Evolutionary conservation across 768 basidiomycete genomes (phyloP).

Genomic region (Tulasnella sp.): DNA sequence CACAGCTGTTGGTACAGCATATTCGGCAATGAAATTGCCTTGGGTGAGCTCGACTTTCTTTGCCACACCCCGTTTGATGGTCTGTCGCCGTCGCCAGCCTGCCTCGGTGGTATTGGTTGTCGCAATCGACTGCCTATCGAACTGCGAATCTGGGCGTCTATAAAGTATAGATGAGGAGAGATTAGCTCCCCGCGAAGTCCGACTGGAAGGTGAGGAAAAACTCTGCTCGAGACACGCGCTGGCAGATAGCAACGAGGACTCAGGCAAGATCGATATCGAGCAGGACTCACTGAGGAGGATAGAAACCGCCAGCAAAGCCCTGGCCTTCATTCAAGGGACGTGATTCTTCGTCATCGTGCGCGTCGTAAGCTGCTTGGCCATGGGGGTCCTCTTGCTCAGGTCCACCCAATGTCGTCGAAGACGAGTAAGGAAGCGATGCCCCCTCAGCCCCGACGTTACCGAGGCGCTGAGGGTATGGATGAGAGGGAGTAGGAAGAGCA

Average conservation of each 20-base stretch:
- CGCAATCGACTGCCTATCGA: conserved; percentile 41
- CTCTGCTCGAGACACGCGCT: conserved; percentile 9
- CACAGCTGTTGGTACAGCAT: conserved; percentile 78
- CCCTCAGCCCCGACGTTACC: background rate
- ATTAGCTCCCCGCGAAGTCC: conserved; percentile 4
- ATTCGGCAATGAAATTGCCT: conserved; percentile 88
- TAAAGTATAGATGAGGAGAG: conserved; percentile 11
- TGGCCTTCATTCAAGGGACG: conserved; percentile 59
- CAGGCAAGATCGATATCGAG: background rate
- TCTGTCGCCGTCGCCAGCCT: conserved; percentile 20
- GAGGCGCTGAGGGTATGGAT: background rate
- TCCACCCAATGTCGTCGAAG: conserved; percentile 8
- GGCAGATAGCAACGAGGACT: background rate
- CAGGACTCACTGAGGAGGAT: conserved; percentile 48
- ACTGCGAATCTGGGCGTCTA: conserved; percentile 49
- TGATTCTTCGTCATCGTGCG: conserved; percentile 63
- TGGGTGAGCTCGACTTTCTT: conserved; percentile 88
- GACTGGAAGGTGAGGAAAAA: background rate
- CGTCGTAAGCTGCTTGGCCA: background rate
- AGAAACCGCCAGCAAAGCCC: conserved; percentile 52
- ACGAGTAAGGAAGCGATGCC: background rate
- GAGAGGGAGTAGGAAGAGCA: background rate
- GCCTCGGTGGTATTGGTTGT: conserved; percentile 33
- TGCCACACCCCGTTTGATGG: conserved; percentile 80
- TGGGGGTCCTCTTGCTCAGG: background rate